Conservation (phyloP, 1,139 yeast genomes). For the Hemisphaericaspora subhashii region DNA sequence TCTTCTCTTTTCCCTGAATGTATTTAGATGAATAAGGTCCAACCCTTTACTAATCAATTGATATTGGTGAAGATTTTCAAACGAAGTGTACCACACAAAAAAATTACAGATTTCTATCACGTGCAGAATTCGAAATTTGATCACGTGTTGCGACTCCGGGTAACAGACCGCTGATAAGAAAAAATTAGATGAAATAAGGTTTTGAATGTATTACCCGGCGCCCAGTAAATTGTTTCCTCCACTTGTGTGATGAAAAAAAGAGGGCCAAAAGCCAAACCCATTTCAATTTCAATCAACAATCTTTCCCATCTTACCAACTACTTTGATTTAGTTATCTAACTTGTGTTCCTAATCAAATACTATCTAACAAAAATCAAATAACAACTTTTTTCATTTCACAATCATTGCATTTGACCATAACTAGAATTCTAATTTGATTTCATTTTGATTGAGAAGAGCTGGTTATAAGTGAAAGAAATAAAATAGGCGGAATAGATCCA, state of each 20-base stretch:
- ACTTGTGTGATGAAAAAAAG: conserved; percentile 3
- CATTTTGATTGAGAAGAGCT: neutral
- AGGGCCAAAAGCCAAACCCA: no score
- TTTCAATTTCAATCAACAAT: neutral
- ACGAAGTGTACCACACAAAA: no score
- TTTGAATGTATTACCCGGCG: neutral
- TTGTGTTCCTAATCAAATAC: no score
- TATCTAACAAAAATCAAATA: no score
- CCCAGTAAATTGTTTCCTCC: neutral
- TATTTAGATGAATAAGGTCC: neutral
- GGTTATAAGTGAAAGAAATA: neutral
- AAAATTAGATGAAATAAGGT: neutral
- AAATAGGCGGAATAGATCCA: neutral
- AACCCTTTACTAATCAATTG: no score
- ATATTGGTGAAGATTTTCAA: neutral
- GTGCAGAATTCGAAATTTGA: no score
- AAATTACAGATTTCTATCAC: no score
- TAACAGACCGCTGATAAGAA: neutral
- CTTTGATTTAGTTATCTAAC: neutral
- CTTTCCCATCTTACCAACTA: neutral
- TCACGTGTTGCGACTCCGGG: neutral
- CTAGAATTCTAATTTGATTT: neutral
- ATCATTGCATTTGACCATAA: no score
- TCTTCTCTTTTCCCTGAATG: conserved; percentile 21
- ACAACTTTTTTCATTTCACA: no score